Base-by-base conservation (phyloP, 1,139 yeast genomes). In the Geotrichum phurueaensis region DNA sequence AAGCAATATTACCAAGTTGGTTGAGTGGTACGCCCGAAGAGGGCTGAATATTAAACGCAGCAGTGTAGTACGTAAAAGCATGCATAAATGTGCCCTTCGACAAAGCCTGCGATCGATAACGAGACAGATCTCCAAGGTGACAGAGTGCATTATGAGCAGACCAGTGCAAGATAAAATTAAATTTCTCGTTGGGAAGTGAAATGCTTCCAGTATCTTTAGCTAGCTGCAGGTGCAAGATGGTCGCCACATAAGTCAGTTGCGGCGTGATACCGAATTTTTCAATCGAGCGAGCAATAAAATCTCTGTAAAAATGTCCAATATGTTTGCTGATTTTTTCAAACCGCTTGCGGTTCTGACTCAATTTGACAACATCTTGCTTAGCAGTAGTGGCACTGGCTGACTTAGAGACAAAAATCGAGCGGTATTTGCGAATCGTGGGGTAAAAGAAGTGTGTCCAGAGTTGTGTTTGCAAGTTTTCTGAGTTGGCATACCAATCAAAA, bases 61-160 rank as follows among this genome's bases (percentile, higher is more conserved):
- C 60, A 1, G 62, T 52, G 60, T 68, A 68, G 56, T 68, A 68
- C 22, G 63, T 60, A 25, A 51, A 48, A 2, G 70, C 66, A 49
- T 67, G 66, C n/a, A 52, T 49, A 12, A 15, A 22, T 2, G 53
- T 25, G 15, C 49, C 48, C 7, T 53, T 53, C 2, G 49, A 33
- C 6, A 31, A 25, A 33, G 43, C 55, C 22, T 45, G 52, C 13
- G 54, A 33, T 13, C 66, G 58, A 57, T 68, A 68, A 20, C 69
- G 62, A n/a, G 68, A 62, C 25, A 67, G 33, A 54, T 68, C 69
- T 5, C 71, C 71, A 23, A 67, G 51, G 27, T 62, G 57, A 49
- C 65, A 65, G 9, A 66, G 51, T 3, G 64, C 22, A 27, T 49
- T 51, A 36, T 62, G 61, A 25, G 54, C 57, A 4, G 58, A 60